Base-by-base conservation (phyloP, 768 basidiomycete genomes). In the Flagelloscypha sp. region DNA sequence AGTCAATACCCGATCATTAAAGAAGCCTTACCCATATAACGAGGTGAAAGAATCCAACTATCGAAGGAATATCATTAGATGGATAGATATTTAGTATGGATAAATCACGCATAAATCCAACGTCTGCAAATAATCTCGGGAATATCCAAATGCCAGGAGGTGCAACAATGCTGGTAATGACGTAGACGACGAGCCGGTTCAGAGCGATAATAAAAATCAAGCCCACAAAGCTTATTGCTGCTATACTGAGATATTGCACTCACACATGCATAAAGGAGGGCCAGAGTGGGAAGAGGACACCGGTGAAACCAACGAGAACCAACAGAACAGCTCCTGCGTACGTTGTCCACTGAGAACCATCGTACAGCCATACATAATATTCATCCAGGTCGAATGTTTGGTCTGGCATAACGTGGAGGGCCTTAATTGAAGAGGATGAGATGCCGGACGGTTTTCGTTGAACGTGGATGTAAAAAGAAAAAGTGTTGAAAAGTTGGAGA, bases 231-330 rank as follows among this genome's bases (percentile, higher is more conserved):
- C 84, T 85, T 27, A 99, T 70, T 61, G 92, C 80, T 29, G 63
- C 84, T 39, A 97, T 80, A 47, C 82, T 85, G 45, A 99, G 66
- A 58, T 99, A 99, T 83, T 86, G 97, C 38, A 93, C 94, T 22
- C 94, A 93, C 20, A 93, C 65, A 11, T 93, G 75, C 74, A 99
- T 76, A 48, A 77, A 79, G 32, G 84, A 76, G 2, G 95, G 95
- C 95, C 95, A 99, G 11, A 99, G 72, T 3, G 95, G 95, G 76
- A 95, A 99, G 92, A 99, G 95, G 52, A 97, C 93, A 2, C 87
- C 93, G 4, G 84, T 92, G 27, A 99, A 80, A 68, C 97, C 88
- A 53, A 97, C 67, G 27, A 70, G 75, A 40, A 98, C 92, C 87
- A 99, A 92, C 18, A 78, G 77, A 10, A 84, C 65, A 11, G 86